Conservation (phyloP, 371 early-diverging fungal genomes). For the Syncephalastrum sp. region DNA sequence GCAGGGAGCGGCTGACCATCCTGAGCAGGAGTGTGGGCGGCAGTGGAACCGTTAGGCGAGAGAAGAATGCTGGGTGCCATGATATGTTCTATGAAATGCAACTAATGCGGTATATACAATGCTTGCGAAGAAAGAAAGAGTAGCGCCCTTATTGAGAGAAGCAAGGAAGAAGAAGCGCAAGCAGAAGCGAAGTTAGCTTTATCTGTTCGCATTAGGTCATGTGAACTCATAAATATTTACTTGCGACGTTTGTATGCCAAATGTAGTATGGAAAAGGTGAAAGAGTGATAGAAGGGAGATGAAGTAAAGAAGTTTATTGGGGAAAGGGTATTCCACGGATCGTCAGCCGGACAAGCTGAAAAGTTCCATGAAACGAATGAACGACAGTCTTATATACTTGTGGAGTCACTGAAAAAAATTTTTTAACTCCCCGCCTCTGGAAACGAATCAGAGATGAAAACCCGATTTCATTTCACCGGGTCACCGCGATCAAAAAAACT, state of each 20-base stretch:
- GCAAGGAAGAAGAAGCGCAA: neutral
- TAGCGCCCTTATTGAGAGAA: conserved; percentile 1
- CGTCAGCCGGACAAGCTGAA: conserved; percentile 51
- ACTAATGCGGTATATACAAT: conserved; percentile 8
- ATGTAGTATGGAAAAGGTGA: neutral
- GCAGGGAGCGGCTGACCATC: conserved; percentile 28
- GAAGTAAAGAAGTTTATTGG: conserved; percentile 8
- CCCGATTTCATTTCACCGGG: too few relatives aligned
- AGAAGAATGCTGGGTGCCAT: conserved; percentile 42
- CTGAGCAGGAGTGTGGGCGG: conserved; percentile 18
- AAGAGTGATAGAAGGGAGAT: conserved; percentile 3
- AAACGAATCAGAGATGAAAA: too few relatives aligned
- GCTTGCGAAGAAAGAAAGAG: neutral
- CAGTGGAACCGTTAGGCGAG: conserved; percentile 32
- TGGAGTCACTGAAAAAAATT: conserved; percentile 9
- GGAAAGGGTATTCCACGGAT: conserved; percentile 37
- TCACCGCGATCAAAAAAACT: too few relatives aligned
- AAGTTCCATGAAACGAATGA: conserved; percentile 22
- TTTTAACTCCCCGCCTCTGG: conserved; percentile 7
- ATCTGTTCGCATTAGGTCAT: too few relatives aligned
- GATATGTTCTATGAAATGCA: conserved; percentile 12
- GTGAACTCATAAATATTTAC: conserved; percentile 4
- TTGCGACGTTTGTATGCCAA: conserved; percentile 3
- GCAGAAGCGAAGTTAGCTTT: too few relatives aligned
- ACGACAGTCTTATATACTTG: conserved; percentile 7